Evolutionary conservation across 1,139 yeast species (phyloP).

Genomic region (Geotrichum europaeum): DNA sequence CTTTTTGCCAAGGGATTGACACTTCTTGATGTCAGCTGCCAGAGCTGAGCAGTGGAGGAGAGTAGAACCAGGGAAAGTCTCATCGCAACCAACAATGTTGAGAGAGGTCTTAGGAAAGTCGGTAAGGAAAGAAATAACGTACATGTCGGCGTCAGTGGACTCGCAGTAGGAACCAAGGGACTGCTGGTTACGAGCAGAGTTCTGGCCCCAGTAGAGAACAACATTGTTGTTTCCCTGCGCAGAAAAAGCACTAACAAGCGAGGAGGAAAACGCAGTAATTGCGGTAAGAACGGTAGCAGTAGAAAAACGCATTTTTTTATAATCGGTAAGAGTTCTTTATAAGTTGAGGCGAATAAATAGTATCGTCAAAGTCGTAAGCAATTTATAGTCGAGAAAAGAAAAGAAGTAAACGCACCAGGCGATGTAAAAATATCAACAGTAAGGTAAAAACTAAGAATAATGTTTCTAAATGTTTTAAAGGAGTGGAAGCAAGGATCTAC

Average conservation of each 20-base stretch:
- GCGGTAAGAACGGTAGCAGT: background rate
- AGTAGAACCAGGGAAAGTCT: slow-evolving; percentile 46
- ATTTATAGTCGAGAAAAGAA: background rate
- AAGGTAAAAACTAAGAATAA: background rate
- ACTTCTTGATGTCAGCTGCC: slow-evolving; percentile 62
- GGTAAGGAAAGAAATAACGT: slow-evolving; percentile 63
- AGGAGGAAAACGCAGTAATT: background rate
- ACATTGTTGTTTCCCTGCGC: slow-evolving; percentile 28
- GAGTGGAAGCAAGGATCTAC: background rate
- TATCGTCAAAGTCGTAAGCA: background rate
- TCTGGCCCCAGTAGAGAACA: slow-evolving; percentile 90
- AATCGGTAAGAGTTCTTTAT: background rate
- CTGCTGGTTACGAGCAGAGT: slow-evolving; percentile 56
- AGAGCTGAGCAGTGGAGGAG: slow-evolving; percentile 52
- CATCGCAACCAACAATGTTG: slow-evolving; percentile 65
- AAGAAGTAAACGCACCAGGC: slow-evolving; percentile 9
- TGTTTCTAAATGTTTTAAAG: background rate
- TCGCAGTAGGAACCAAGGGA: slow-evolving; percentile 63
- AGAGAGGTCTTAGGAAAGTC: slow-evolving; percentile 48
- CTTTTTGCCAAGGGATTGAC: slow-evolving; percentile 68
- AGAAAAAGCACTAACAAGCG: slow-evolving; percentile 10
- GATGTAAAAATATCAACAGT: background rate
- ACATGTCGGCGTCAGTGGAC: slow-evolving; percentile 63
- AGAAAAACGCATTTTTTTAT: slow-evolving; percentile 2
- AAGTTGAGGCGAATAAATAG: background rate